Evolutionary conservation across 345 rosid species (phyloP).

Genomic region (Hibiscus tridactylites): DNA sequence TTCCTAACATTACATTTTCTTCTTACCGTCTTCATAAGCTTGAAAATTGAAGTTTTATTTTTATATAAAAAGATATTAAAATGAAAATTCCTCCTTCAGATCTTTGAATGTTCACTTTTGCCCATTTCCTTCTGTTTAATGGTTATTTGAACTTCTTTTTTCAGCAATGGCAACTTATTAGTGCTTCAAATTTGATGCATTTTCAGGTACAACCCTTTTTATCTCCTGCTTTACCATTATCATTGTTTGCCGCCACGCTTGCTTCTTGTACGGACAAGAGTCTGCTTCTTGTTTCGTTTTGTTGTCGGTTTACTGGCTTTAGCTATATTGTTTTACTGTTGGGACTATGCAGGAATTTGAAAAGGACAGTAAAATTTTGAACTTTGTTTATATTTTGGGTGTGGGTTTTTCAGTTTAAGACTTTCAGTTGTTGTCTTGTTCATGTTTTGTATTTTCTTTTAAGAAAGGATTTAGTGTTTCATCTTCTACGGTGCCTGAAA

Average conservation of each 20-base stretch:
- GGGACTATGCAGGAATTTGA: background rate
- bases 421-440: background rate
- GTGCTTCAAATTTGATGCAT: constrained; percentile 7
- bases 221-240: background rate
- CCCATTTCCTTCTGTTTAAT: background rate
- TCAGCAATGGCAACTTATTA: constrained; percentile 2
- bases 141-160: constrained; percentile 1
- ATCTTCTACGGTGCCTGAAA: background rate
- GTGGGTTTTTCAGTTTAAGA: background rate
- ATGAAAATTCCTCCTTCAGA: constrained; percentile 1
- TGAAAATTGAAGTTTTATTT: background rate
- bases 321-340: background rate
- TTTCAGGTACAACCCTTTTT: constrained; percentile 4
- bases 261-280: background rate
- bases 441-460: background rate
- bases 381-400: background rate
- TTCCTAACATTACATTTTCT: background rate
- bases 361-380: background rate
- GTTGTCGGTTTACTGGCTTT: background rate
- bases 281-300: background rate
- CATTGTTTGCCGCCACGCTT: background rate
- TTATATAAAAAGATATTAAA: background rate
- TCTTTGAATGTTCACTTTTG: constrained; percentile 3
- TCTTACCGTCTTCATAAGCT: background rate
- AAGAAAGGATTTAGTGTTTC: background rate